Percentiles rank a stretch among this genome's conserved stretches.
Evolutionary conservation across 345 rosid species (phyloP).

Genomic region (Euphorbia pulcherrima): DNA sequence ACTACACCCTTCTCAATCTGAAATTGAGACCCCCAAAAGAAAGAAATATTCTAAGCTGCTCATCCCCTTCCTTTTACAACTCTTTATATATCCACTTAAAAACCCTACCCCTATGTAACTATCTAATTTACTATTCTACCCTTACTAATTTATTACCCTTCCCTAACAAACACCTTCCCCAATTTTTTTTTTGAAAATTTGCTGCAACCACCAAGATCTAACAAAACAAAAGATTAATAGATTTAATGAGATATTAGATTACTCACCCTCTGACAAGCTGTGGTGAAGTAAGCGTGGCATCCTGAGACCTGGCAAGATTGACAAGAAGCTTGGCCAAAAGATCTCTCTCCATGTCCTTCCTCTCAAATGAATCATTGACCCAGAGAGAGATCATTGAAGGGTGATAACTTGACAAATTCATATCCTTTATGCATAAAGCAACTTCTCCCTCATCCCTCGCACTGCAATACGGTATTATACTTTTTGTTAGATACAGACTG

Average conservation of each 20-base stretch:
- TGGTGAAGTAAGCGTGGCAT: conserved; percentile 36
- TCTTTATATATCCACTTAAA: too few relatives aligned
- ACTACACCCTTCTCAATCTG: too few relatives aligned
- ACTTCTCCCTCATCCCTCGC: conserved; percentile 88
- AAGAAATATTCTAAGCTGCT: too few relatives aligned
- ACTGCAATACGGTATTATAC: conserved; percentile 36
- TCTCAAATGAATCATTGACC: conserved; percentile 93
- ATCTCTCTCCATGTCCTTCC: conserved; percentile 84
- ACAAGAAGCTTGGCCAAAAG: conserved; percentile 77
- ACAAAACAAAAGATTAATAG: neutral
- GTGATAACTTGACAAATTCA: conserved; percentile 70
- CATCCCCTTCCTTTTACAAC: too few relatives aligned
- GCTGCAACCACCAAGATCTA: neutral
- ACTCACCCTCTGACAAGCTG: conserved; percentile 79
- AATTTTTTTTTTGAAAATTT: too few relatives aligned
- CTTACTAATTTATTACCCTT: too few relatives aligned
- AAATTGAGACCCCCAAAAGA: too few relatives aligned
- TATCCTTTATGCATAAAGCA: conserved; percentile 73
- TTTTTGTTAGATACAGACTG: neutral
- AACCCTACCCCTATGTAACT: too few relatives aligned
- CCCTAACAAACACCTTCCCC: too few relatives aligned
- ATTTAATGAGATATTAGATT: neutral
- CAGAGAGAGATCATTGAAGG: conserved; percentile 85
- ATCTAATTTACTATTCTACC: too few relatives aligned
- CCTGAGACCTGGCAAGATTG: conserved; percentile 52